These are phyloP conservation scores for Leccinum variicolor DNA, from an alignment of 768 basidiomycete genomes.

Conservation along the genomic window DNA sequence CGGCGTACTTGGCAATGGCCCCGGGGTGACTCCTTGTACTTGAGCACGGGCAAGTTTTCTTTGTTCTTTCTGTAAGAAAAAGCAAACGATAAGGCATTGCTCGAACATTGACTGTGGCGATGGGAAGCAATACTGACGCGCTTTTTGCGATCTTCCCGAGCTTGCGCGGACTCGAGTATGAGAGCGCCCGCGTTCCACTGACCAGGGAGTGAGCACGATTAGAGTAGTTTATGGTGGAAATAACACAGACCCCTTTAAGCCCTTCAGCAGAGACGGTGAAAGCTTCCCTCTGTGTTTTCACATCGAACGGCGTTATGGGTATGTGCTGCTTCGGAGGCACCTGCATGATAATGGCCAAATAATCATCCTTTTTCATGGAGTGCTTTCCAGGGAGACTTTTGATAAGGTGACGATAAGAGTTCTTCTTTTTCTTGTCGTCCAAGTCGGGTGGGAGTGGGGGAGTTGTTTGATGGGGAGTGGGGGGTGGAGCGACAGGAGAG, in stretches of 20 bases:
- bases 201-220: slow-evolving; percentile 9
- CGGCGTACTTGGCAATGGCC: slow-evolving; percentile 22
- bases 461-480: slow-evolving; percentile 31
- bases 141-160: slow-evolving; percentile 73
- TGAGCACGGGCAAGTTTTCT: slow-evolving; percentile 63
- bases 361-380: slow-evolving; percentile 77
- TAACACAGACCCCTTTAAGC: slow-evolving; percentile 60
- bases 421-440: slow-evolving; percentile 70
- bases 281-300: slow-evolving; percentile 64
- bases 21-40: slow-evolving; percentile 28
- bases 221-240: slow-evolving; percentile 6
- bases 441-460: slow-evolving; percentile 49
- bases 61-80: slow-evolving; percentile 57
- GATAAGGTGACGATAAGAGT: slow-evolving; percentile 73
- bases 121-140: slow-evolving; percentile 46
- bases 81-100: slow-evolving; percentile 9
- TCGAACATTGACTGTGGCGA: slow-evolving; percentile 1
- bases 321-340: slow-evolving; percentile 70
- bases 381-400: slow-evolving; percentile 78
- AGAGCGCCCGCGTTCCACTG: slow-evolving; percentile 68
- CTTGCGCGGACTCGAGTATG: slow-evolving; percentile 67
- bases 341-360: slow-evolving; percentile 60
- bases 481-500: slow-evolving; percentile 19
- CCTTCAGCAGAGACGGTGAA: slow-evolving; percentile 73
- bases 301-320: slow-evolving; percentile 59